phyloP scores from a whole-genome alignment of 2,329 filamentous ascomycete genomes.

The Phyllosticta citrichinensis region DNA sequence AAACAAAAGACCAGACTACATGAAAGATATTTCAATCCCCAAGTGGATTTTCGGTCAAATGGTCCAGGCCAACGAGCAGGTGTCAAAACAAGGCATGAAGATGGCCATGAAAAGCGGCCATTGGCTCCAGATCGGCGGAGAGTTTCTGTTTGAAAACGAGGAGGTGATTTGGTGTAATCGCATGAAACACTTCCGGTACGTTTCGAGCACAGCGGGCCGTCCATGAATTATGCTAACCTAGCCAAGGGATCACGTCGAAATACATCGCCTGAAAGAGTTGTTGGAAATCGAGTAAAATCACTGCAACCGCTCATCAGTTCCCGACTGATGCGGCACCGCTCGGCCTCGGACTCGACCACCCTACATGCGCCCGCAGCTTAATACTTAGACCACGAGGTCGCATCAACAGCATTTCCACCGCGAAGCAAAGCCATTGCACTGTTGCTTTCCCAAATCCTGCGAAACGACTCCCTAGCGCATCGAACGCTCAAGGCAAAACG shows the following conservation, averaged over 20 bases:
- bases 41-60: conserved; percentile 24
- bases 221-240: neutral
- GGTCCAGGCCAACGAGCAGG: conserved; percentile 11
- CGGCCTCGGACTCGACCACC: too few species aligned
- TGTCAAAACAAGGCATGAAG: conserved; percentile 34
- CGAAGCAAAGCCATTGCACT: too few species aligned
- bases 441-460: too few species aligned
- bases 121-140: conserved; percentile 30
- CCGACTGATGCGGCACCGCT: too few species aligned
- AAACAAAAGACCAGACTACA: conserved; percentile 46
- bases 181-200: conserved; percentile 26
- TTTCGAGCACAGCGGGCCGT: neutral
- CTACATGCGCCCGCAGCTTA: too few species aligned
- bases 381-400: too few species aligned
- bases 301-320: too few species aligned
- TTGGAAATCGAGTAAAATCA: neutral
- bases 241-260: neutral
- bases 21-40: conserved; percentile 30
- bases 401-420: too few species aligned
- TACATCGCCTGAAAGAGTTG: neutral
- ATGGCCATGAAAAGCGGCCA: conserved; percentile 29
- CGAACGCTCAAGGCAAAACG: too few species aligned
- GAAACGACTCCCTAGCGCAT: too few species aligned
- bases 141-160: conserved; percentile 32
- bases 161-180: conserved; percentile 33